Percentiles rank a stretch among this genome's conserved stretches.
Conservation (phyloP, 768 basidiomycete genomes). For the Lentinula detonsa region DNA sequence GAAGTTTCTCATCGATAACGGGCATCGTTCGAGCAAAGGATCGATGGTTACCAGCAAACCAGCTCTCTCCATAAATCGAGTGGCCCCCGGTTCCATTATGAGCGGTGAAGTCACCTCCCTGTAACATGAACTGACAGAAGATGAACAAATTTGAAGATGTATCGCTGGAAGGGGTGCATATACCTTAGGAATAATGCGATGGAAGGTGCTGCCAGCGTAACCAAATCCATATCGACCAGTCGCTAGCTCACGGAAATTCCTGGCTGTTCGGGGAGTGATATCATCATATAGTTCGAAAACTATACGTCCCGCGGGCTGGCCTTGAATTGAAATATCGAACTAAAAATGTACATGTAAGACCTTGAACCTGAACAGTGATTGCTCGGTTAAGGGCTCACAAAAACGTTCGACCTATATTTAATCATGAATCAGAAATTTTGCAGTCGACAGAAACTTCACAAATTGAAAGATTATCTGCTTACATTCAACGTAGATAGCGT, state of each 20-base stretch:
- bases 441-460: too few species aligned
- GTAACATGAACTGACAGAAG: slow-evolving; percentile 84
- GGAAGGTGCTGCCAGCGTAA: slow-evolving; percentile 45
- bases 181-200: slow-evolving; percentile 1
- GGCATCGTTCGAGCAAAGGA: slow-evolving; percentile 8
- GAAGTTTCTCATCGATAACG: background rate
- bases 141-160: background rate
- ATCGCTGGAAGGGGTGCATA: background rate
- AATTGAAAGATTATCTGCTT: too few species aligned
- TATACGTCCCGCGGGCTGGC: slow-evolving; percentile 44
- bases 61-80: slow-evolving; percentile 62
- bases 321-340: slow-evolving; percentile 62
- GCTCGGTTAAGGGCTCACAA: background rate
- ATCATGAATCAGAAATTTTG: too few species aligned
- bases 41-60: slow-evolving; percentile 45
- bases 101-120: slow-evolving; percentile 82
- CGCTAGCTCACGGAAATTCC: slow-evolving; percentile 86
- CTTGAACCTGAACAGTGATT: background rate
- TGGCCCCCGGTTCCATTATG: slow-evolving; percentile 73
- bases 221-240: slow-evolving; percentile 72
- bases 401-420: slow-evolving; percentile 1
- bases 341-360: slow-evolving; percentile 15
- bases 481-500: too few species aligned
- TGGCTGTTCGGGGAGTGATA: slow-evolving; percentile 65
- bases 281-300: slow-evolving; percentile 84